These are phyloP conservation scores for Ochetophila trinervis DNA, from an alignment of 306 rosid species.

Conservation along the genomic window DNA sequence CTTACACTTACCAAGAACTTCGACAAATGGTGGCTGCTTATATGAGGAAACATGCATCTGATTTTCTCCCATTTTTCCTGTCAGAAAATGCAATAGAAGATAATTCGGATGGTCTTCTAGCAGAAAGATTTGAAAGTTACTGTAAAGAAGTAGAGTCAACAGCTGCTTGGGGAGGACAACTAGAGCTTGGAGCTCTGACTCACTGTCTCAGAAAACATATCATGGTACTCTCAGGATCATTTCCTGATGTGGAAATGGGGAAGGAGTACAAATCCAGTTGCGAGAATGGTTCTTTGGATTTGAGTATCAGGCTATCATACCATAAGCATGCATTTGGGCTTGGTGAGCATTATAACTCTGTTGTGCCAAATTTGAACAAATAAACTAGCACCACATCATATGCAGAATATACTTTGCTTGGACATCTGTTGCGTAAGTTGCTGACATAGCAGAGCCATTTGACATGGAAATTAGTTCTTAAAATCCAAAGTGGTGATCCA, in stretches of 20 bases:
- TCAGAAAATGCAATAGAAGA: slow-evolving; percentile 55
- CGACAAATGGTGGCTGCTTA: slow-evolving; percentile 72
- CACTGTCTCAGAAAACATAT: slow-evolving; percentile 79
- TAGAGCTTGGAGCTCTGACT: slow-evolving; percentile 89
- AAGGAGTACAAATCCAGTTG: slow-evolving; percentile 66
- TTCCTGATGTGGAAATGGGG: slow-evolving; percentile 98
- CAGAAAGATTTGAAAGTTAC: slow-evolving; percentile 67
- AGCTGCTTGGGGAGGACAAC: slow-evolving; percentile 96
- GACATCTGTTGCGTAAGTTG: no score
- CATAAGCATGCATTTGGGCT: slow-evolving; percentile 94
- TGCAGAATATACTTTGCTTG: no score
- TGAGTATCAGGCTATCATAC: slow-evolving; percentile 71
- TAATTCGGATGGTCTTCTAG: slow-evolving; percentile 43
- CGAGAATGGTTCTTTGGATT: slow-evolving; percentile 31
- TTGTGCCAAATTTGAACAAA: slow-evolving; percentile 55
- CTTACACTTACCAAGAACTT: slow-evolving; percentile 70
- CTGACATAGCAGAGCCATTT: no score
- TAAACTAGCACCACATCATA: not conserved
- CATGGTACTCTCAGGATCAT: slow-evolving; percentile 86
- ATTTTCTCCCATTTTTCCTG: slow-evolving; percentile 75
- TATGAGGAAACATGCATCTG: slow-evolving; percentile 66
- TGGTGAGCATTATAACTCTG: slow-evolving; percentile 90
- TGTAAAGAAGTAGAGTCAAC: slow-evolving; percentile 87
- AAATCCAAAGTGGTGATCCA: no score
- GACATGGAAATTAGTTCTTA: no score